Percentiles rank a stretch among this genome's conserved stretches.
These are phyloP conservation scores for Mycena filopes DNA, from an alignment of 768 basidiomycete genomes.

Conservation along the genomic window DNA sequence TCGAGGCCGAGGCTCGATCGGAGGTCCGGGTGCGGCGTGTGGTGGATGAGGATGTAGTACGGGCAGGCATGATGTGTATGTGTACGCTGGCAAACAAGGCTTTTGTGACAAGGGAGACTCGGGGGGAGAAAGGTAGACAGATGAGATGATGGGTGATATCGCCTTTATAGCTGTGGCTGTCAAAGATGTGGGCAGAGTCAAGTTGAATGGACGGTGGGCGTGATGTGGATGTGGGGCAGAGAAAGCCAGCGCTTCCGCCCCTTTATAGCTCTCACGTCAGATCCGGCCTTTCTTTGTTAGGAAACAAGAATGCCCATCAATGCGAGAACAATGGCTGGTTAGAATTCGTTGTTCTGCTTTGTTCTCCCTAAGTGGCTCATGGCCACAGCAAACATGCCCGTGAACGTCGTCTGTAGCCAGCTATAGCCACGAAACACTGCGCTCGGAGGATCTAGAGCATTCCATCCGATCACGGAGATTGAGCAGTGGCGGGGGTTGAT, in stretches of 20 bases:
- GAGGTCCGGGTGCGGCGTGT: slow-evolving; percentile 2
- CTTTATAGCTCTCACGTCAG: slow-evolving; percentile 29
- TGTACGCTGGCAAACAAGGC: not conserved
- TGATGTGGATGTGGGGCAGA: slow-evolving; percentile 12
- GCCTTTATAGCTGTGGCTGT: slow-evolving; percentile 32
- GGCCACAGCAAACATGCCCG: not conserved
- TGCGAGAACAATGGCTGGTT: slow-evolving; percentile 20
- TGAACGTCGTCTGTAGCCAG: not conserved
- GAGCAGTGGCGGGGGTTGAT: not conserved
- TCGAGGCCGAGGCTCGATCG: slow-evolving; percentile 11
- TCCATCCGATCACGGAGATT: slow-evolving; percentile 23
- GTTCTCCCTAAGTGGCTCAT: slow-evolving; percentile 8
- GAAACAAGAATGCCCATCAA: slow-evolving; percentile 23
- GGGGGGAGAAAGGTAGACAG: slow-evolving; percentile 11
- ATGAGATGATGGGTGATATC: slow-evolving; percentile 24
- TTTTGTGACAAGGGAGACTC: slow-evolving; percentile 10
- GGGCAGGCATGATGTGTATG: slow-evolving; percentile 29
- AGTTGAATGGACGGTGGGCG: slow-evolving; percentile 22
- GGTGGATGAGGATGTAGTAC: not conserved
- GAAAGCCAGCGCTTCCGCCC: slow-evolving; percentile 1
- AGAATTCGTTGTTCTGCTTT: slow-evolving; percentile 10
- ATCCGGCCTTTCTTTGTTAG: slow-evolving; percentile 22
- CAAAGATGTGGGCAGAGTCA: slow-evolving; percentile 20
- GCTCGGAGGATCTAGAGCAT: slow-evolving; percentile 16
- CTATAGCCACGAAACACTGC: not conserved